Percentiles rank a stretch among this genome's conserved stretches.
phyloP scores from a whole-genome alignment of 139 green algal species.

The Chlorella sorokiniana region DNA sequence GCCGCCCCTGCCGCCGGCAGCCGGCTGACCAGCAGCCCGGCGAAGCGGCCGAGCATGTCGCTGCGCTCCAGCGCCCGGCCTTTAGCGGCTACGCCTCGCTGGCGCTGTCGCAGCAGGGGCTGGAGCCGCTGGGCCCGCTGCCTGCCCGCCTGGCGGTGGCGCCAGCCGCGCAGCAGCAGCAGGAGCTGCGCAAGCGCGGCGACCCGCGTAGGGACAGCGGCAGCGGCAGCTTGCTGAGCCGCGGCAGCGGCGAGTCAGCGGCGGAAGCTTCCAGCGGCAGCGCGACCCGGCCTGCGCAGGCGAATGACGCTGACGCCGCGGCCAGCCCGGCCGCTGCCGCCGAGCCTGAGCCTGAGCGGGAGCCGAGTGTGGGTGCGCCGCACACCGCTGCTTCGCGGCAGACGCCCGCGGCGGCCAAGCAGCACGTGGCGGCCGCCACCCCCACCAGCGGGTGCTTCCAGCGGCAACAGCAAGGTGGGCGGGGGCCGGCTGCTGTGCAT shows the following conservation, averaged over 20 bases:
- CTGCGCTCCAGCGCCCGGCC: slow-evolving; percentile 33
- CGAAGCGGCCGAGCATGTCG: not conserved
- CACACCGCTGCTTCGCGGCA: not conserved
- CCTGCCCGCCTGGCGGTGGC: not conserved
- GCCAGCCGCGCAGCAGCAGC: slow-evolving; percentile 5
- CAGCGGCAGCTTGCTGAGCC: not conserved
- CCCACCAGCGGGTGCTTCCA: slow-evolving; percentile 1
- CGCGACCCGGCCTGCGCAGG: not conserved
- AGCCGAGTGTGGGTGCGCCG: not conserved
- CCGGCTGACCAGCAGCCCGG: slow-evolving; percentile 1
- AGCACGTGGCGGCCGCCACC: not conserved
- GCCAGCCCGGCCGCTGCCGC: not conserved
- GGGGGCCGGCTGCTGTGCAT: too few species aligned
- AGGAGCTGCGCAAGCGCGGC: not conserved
- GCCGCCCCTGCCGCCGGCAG: not conserved
- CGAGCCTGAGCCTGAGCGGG: not conserved
- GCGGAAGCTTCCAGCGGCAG: not conserved
- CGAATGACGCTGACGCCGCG: not conserved
- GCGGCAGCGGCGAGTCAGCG: not conserved
- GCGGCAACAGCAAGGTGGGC: slow-evolving; percentile 11
- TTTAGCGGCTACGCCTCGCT: slow-evolving; percentile 27
- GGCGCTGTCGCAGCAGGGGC: slow-evolving; percentile 15
- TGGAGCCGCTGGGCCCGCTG: not conserved
- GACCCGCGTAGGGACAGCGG: slow-evolving; percentile 3
- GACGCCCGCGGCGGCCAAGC: not conserved